Conservation (phyloP, 768 basidiomycete genomes). For the Lepiota subincarnata region DNA sequence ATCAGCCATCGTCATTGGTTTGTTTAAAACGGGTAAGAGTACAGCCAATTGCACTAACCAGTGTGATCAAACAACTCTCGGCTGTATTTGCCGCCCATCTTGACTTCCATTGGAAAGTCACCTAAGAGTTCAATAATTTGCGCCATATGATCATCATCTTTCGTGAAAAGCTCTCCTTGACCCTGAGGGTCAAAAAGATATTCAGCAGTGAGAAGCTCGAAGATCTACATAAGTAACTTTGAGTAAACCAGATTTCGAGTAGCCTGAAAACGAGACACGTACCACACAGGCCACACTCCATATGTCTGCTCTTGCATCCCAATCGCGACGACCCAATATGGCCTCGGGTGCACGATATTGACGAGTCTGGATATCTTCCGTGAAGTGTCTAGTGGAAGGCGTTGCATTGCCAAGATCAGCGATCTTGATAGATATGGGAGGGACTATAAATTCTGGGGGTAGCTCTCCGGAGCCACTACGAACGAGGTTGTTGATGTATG, state of each 20-base stretch:
- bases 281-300: conserved; percentile 92
- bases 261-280: conserved; percentile 23
- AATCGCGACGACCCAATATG: conserved; percentile 81
- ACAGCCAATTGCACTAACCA: conserved; percentile 36
- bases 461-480: neutral
- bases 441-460: conserved; percentile 16
- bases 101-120: conserved; percentile 66
- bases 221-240: conserved; percentile 41
- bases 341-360: conserved; percentile 96
- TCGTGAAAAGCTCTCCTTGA: conserved; percentile 76
- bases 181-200: conserved; percentile 89
- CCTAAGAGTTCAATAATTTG: conserved; percentile 92
- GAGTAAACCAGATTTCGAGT: neutral
- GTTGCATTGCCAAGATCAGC: conserved; percentile 95
- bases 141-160: conserved; percentile 95
- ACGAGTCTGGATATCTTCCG: conserved; percentile 95
- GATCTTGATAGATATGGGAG: conserved; percentile 81
- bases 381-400: conserved; percentile 85
- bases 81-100: conserved; percentile 82
- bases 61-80: conserved; percentile 78
- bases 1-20: neutral
- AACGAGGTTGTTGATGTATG: conserved; percentile 9
- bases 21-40: conserved; percentile 8
- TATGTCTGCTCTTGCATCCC: conserved; percentile 83
- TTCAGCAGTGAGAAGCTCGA: conserved; percentile 88